A percentile compares a stretch with the other conserved stretches of the same genome.
These are phyloP conservation scores for Alternaria novae-zelandiae DNA, from an alignment of 2,329 filamentous ascomycete genomes.

Conservation along the genomic window DNA sequence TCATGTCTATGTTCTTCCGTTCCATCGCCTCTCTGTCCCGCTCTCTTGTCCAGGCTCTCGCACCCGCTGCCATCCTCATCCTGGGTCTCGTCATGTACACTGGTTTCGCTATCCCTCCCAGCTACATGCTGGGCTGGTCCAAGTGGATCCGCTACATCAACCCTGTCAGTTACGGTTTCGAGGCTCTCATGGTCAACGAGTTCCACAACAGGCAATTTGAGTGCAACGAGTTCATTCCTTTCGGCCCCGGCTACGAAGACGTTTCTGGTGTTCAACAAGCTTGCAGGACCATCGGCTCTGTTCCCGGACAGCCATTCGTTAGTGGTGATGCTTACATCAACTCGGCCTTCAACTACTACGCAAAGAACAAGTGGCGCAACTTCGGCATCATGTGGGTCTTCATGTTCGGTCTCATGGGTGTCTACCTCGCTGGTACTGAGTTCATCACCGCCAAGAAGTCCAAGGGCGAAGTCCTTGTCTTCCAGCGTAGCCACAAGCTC, in stretches of 20 bases:
- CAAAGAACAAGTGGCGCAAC: conserved; percentile 56
- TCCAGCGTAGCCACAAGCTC: conserved; percentile 56
- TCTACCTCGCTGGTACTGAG: conserved; percentile 55
- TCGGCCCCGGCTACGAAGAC: conserved; percentile 47
- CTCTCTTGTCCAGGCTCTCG: conserved; percentile 65
- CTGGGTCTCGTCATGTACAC: conserved; percentile 71
- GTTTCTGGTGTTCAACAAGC: conserved; percentile 40
- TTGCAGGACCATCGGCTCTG: conserved; percentile 52
- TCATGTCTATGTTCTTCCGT: conserved; percentile 88
- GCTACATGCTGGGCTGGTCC: conserved; percentile 79
- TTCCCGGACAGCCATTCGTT: conserved; percentile 47
- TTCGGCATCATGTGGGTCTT: conserved; percentile 56
- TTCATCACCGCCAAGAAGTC: conserved; percentile 57
- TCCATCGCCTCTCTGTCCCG: conserved; percentile 78
- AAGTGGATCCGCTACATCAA: conserved; percentile 85
- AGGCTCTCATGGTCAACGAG: conserved; percentile 82
- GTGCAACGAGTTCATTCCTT: conserved; percentile 56
- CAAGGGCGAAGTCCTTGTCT: conserved; percentile 59
- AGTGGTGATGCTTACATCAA: conserved; percentile 49
- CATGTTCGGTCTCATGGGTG: conserved; percentile 50
- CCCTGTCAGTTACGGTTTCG: conserved; percentile 80
- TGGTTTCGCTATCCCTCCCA: conserved; percentile 65
- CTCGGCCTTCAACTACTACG: conserved; percentile 42
- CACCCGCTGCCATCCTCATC: conserved; percentile 64
- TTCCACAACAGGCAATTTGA: conserved; percentile 70